Base-by-base conservation (phyloP, 2,329 filamentous ascomycete species). In the Xylariaceae sp. region DNA sequence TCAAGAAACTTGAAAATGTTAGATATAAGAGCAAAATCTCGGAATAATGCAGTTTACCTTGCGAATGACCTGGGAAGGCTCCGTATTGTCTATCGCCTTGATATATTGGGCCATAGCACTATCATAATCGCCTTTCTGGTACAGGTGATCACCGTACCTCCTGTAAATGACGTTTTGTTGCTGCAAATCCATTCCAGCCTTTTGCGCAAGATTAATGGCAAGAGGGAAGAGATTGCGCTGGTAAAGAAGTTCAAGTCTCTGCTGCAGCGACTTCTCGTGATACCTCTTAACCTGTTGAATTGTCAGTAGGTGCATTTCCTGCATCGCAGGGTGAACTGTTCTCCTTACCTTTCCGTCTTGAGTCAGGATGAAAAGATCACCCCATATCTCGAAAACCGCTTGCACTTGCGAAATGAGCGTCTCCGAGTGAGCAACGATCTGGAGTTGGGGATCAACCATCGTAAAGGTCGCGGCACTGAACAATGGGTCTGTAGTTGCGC, bases 21-120 rank as follows among this genome's bases (percentile, higher is more conserved):
- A 64, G 23, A 30, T 2, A 72, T 66, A 53, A 58, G 11, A 56
- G 8, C 39, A 35, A 5, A 35, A 63, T 30, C 30, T 42, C 30
- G n/a, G 1, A 39, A 18, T n/a, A 4, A 4, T 30, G 44, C 37
- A 3, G 15, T 68, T 55, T 70, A 89, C 88, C 78, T 96, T 97
- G 68, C 93, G 84, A 69, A 97, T 97, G 51, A 97, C 91, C 70
- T 97, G 93, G 1, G 93, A 97, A 5, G 93, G 93, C 69, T 97
- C 93, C 0, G 93, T 97, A 60, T 90, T 94, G 71, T 97, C 92
- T 61, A 99, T 97, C 0, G 95, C 93, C 67, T 91, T 89, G 63
- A 99, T 86, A 71, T 99, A 99, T 73, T 97, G 94, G 68, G 95
- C 88, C 95, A 99, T 99, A n/a, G 95, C 92, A 5, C 90, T 94